Conservation (phyloP, 1,284 basidiomycete genomes). For the Apiotrichum veenhuisii region DNA sequence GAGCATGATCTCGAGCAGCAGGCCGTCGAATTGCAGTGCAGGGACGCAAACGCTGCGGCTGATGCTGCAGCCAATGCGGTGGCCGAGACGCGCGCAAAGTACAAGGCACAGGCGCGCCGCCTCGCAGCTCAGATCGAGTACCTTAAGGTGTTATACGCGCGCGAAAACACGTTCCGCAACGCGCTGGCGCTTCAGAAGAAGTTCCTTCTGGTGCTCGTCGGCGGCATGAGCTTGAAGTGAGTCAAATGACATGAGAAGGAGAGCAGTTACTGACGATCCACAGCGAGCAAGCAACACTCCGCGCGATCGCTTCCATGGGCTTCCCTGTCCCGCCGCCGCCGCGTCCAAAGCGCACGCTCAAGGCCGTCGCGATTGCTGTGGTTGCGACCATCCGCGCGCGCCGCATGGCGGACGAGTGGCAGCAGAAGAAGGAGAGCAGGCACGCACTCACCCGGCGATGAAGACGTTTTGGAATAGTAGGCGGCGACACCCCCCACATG, state of each 20-base stretch:
- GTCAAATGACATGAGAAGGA: constrained; percentile 16
- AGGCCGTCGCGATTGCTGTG: constrained; percentile 59
- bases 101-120: constrained; percentile 36
- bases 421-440: not conserved
- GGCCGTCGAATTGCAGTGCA: not conserved
- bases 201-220: constrained; percentile 55
- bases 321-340: constrained; percentile 54
- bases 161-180: constrained; percentile 76
- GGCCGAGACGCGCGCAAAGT: constrained; percentile 17
- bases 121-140: constrained; percentile 66
- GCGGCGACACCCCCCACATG: not conserved
- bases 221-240: constrained; percentile 67
- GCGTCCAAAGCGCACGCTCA: constrained; percentile 56
- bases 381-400: constrained; percentile 60
- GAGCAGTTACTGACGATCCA: constrained; percentile 1
- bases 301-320: constrained; percentile 72
- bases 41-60: not conserved
- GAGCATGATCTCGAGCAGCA: not conserved
- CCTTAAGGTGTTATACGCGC: constrained; percentile 82
- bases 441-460: not conserved
- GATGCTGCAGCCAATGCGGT: not conserved
- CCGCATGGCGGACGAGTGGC: not conserved
- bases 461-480: too few relatives aligned
- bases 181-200: constrained; percentile 82
- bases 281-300: constrained; percentile 73